Base-by-base conservation (phyloP, 78 protist genomes). In the Planoprotostelium fungivorum region DNA sequence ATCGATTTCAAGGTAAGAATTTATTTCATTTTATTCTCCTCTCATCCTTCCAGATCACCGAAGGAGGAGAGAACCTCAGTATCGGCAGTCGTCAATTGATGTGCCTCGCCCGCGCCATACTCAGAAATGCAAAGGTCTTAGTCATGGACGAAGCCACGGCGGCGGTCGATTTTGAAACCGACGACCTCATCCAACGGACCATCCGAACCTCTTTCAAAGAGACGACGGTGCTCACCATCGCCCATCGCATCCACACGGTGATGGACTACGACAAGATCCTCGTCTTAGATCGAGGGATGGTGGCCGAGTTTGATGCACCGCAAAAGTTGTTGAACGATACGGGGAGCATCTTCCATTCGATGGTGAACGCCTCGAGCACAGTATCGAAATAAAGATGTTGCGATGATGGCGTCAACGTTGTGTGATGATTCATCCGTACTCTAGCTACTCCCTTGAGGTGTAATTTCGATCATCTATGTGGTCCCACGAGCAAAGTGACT, bases 31-130 rank as follows among this genome's bases (percentile, higher is more conserved):
- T n/a, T n/a, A n/a, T n/a, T n/a, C n/a, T n/a, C n/a, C n/a, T n/a
- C 0, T 37, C 35, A 28, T 10, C 38, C n/a, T 63, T 0, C 31
- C 23, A 87, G 73, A 91, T 87, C 16, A 37, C 86, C 28, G 97
- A 95, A 38, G 87, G 88, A 36, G 98, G 98, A 36, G 93, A 94
- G n/a, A 98, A 98, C 91, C 92, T 96, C 90, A 86, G 94, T 28
- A 96, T 93, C 10, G 99, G 99, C n/a, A 95, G 97, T 94, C 89
- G 97, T 28, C 99, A 97, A 93, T 93, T 98, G 63, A 88, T 98
- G 35, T 97, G 99, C 93, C 37, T 97, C 35, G 99, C 96, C 28
- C 88, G 99, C 29, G 98, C 98, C 0, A 39, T 96, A 35, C 94
- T 97, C 28, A 37, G 93, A 35, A 87, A 84, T 83, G 83, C 95